Evolutionary conservation across 345 rosid species (phyloP).

Genomic region (Eucalyptus curtisii): DNA sequence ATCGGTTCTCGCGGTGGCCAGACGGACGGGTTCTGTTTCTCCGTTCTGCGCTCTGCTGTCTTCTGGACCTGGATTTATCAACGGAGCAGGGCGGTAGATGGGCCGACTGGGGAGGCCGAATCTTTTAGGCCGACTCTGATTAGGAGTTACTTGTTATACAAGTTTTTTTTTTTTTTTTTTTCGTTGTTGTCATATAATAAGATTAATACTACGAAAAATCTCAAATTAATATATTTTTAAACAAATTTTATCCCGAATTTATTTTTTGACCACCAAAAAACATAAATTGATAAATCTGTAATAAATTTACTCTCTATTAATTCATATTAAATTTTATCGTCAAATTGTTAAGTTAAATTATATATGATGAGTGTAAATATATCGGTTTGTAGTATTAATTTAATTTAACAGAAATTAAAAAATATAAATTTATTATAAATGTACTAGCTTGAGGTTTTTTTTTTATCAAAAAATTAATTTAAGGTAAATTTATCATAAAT

Average conservation of each 20-base stretch:
- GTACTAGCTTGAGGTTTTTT: fast-evolving
- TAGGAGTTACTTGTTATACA: background rate
- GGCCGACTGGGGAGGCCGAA: background rate
- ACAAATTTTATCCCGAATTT: fast-evolving
- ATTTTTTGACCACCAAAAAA: fast-evolving
- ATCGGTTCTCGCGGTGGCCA: background rate
- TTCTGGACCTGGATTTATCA: background rate
- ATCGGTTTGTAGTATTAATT: too few species aligned
- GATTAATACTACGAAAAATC: too few species aligned
- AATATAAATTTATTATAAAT: fast-evolving
- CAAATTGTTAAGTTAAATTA: fast-evolving
- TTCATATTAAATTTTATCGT: fast-evolving
- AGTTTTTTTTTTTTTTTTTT: too few species aligned
- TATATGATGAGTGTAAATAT: fast-evolving
- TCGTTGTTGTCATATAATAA: too few species aligned
- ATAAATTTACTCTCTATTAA: fast-evolving
- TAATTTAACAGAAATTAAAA: fast-evolving
- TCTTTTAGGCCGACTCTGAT: background rate
- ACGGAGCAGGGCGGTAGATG: background rate
- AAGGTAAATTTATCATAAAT: fast-evolving
- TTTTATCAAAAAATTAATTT: too few species aligned
- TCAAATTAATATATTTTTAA: too few species aligned
- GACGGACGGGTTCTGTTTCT: background rate
- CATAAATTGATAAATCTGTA: fast-evolving
- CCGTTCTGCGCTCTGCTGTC: background rate